Evolutionary conservation across 306 rosid genomes (phyloP), one percentile per base, ranked within the genome.

Genomic region (Spatholobus suberectus): DNA sequence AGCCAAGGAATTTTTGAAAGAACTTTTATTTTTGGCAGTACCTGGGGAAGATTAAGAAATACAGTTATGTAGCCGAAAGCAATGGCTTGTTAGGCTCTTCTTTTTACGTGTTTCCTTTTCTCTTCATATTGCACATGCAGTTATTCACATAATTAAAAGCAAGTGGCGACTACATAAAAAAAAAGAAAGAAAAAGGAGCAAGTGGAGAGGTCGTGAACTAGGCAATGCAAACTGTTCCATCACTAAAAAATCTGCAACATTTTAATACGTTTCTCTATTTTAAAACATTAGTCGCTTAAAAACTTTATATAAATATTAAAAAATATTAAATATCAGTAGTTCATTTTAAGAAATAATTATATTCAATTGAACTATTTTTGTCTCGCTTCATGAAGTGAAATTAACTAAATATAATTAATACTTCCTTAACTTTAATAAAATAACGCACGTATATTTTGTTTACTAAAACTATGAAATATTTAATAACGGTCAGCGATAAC

Each of bases 11-110:
- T 35, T 12, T 69, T 24, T 37, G 52, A 65, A 59, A 18, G 63
- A 73, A 49, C 83, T 80, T 61, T 78, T 66, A 41, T 44, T 27
- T 82, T 87, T 85, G 87, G 87, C 88, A 70, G 35, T 85, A 58
- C 79, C 32, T 46, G 40, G 52, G 21, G 44, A 54, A 46, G 77
- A 21, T 34, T 57, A 65, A 43, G 4, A 13, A 4, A 81, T 38
- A 80, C 67, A 63, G 63, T 67, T 67, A 26, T 29, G 47, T 23
- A 13, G 27, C 80, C 29, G 47, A 67, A 59, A 83, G 83, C 54
- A 52, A 41, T 40, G 52, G 24, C 32, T 82, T 32, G 59, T 76
- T 58, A 77, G 86, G 85, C 90, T 80, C 89, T 80, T 69, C 90
- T 89, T 87, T 89, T 87, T 27, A 67, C 14, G 86, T 77, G 11